These are phyloP conservation scores for Wickerhamiella lipophila DNA, from an alignment of 805 yeast species.

Conservation along the genomic window DNA sequence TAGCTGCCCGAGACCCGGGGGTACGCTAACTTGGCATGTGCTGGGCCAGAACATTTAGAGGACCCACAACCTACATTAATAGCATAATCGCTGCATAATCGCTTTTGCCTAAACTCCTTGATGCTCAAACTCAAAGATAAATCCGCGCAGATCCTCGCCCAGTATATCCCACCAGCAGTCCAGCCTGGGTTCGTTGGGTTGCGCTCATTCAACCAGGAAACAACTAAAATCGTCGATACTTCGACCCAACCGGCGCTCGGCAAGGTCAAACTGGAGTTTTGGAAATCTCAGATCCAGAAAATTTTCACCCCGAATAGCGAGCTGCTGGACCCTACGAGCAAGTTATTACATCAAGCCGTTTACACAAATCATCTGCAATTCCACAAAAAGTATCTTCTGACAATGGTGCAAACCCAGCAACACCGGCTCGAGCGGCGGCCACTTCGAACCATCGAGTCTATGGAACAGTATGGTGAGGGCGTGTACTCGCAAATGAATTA, in stretches of 20 bases:
- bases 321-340: constrained; percentile 38
- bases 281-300: constrained; percentile 50
- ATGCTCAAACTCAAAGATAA: constrained; percentile 40
- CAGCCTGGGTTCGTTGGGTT: constrained; percentile 52
- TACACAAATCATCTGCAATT: constrained; percentile 33
- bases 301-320: constrained; percentile 29
- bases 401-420: constrained; percentile 46
- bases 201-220: constrained; percentile 52
- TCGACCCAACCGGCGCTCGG: constrained; percentile 28
- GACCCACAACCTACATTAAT: too few relatives aligned
- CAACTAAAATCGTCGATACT: constrained; percentile 39
- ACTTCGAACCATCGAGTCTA: constrained; percentile 39
- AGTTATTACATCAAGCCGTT: constrained; percentile 44
- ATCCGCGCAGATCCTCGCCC: constrained; percentile 51
- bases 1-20: too few relatives aligned
- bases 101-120: too few relatives aligned
- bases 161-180: constrained; percentile 49
- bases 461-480: constrained; percentile 73
- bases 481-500: constrained; percentile 63
- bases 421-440: constrained; percentile 38
- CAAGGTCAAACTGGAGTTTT: constrained; percentile 50
- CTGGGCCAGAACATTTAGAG: too few relatives aligned
- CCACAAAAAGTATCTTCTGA: constrained; percentile 44
- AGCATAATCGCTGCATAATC: too few relatives aligned
- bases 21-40: too few relatives aligned